Evolutionary conservation across 257 asterid species (phyloP).

Genomic region (Salvia miltiorrhiza): DNA sequence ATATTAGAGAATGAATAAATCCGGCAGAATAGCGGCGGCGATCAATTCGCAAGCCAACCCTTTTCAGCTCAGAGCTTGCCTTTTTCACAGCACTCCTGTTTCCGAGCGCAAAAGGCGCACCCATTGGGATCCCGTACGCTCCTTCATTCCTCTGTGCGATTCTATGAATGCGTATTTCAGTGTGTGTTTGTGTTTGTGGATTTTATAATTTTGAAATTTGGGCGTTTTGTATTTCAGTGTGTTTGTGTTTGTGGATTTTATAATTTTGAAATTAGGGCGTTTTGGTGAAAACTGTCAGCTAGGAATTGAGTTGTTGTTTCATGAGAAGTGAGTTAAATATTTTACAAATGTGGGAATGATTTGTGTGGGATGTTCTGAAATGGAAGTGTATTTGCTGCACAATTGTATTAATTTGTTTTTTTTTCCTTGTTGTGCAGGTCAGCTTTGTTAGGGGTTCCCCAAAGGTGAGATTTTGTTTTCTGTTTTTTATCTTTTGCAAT

Average conservation of each 20-base stretch:
- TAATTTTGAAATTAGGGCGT: neutral
- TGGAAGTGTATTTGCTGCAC: neutral
- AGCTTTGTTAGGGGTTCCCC: slow-evolving; percentile 39
- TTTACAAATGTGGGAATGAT: neutral
- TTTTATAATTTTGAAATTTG: neutral
- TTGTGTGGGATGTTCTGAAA: neutral
- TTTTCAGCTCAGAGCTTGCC: slow-evolving; percentile 42
- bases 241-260: neutral
- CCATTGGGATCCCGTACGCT: slow-evolving; percentile 62
- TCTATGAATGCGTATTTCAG: neutral
- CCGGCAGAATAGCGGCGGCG: slow-evolving; percentile 41
- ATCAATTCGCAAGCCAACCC: slow-evolving; percentile 45
- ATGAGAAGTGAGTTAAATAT: neutral
- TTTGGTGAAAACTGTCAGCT: slow-evolving; percentile 6
- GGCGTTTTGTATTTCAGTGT: neutral
- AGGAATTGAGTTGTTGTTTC: slow-evolving; percentile 26
- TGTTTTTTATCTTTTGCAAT: neutral
- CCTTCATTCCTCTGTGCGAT: neutral
- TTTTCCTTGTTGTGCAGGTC: slow-evolving; percentile 43
- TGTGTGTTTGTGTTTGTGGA: neutral
- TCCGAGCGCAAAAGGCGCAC: slow-evolving; percentile 67
- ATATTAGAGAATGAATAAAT: slow-evolving; percentile 48
- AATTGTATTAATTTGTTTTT: slow-evolving; percentile 9
- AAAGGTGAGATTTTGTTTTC: slow-evolving; percentile 41
- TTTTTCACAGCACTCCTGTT: slow-evolving; percentile 64